phyloP scores from a whole-genome alignment of 1,139 yeast species.

The Kodamaea derodonti region DNA sequence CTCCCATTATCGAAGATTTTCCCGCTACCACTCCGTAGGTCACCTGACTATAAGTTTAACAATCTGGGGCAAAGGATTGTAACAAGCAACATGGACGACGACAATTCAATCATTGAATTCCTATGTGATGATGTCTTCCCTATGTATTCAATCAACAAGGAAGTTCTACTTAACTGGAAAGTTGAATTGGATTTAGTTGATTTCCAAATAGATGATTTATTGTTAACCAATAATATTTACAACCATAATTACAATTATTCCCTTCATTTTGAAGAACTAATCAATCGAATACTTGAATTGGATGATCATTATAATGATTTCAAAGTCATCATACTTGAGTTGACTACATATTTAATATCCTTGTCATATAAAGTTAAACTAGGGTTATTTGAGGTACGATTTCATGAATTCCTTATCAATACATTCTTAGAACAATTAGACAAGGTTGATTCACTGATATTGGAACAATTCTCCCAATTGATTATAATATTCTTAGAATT shows the following conservation, averaged over 20 bases:
- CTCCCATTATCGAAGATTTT: too few relatives aligned
- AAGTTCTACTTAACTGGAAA: conserved; percentile 34
- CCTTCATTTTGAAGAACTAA: conserved; percentile 11
- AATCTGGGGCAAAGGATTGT: too few relatives aligned
- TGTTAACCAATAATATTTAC: conserved; percentile 10
- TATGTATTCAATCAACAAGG: conserved; percentile 24
- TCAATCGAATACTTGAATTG: conserved; percentile 15
- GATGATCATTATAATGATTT: conserved; percentile 29
- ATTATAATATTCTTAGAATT: conserved; percentile 29
- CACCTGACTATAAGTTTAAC: too few relatives aligned
- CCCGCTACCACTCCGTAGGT: too few relatives aligned
- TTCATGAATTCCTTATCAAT: conserved; percentile 22
- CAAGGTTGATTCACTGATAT: conserved; percentile 11
- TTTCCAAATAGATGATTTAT: conserved; percentile 17
- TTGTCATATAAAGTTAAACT: conserved; percentile 25
- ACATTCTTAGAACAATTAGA: not conserved
- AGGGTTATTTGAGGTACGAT: conserved; percentile 16
- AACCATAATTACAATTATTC: conserved; percentile 3
- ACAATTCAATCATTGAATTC: conserved; percentile 9
- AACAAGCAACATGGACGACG: conserved; percentile 5
- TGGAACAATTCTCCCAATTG: conserved; percentile 22
- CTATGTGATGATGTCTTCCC: conserved; percentile 25
- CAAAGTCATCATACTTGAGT: conserved; percentile 28
- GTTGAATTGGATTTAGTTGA: conserved; percentile 23
- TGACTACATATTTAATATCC: conserved; percentile 22